A percentile compares a stretch with the other conserved stretches of the same genome.
phyloP scores from a whole-genome alignment of 257 asterid genomes.

The Verbena officinalis region DNA sequence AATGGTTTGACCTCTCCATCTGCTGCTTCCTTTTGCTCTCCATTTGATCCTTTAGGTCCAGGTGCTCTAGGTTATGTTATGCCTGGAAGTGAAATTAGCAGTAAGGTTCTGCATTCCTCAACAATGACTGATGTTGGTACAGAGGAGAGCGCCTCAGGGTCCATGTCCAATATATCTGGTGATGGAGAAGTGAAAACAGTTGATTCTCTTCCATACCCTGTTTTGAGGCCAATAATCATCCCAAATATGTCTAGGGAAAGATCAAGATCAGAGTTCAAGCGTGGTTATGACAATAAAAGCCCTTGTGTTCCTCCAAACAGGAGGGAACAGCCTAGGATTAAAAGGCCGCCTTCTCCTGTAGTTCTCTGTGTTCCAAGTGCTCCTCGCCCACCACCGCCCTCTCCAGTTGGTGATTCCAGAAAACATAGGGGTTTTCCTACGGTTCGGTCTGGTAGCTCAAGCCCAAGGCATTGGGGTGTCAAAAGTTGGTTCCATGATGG shows the following conservation, averaged over 20 bases:
- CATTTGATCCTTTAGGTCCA: constrained; percentile 84
- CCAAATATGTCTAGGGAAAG: constrained; percentile 94
- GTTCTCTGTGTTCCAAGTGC: constrained; percentile 98
- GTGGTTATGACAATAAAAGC: constrained; percentile 83
- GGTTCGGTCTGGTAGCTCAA: constrained; percentile 98
- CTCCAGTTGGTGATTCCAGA: constrained; percentile 91
- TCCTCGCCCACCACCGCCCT: constrained; percentile 97
- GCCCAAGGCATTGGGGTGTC: constrained; percentile 99
- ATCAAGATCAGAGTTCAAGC: constrained; percentile 84
- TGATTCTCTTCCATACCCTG: constrained; percentile 92
- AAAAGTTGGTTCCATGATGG: constrained; percentile 98
- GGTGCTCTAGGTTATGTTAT: constrained; percentile 89
- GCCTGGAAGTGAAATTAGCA: constrained; percentile 82
- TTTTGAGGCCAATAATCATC: constrained; percentile 92
- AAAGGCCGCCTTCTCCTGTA: constrained; percentile 99
- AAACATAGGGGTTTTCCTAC: constrained; percentile 92
- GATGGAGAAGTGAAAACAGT: constrained; percentile 75
- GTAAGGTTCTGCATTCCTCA: constrained; percentile 82
- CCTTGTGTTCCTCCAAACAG: constrained; percentile 93
- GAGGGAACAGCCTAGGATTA: constrained; percentile 86
- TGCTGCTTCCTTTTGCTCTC: constrained; percentile 91
- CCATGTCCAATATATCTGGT: constrained; percentile 62
- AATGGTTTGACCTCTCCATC: constrained; percentile 98
- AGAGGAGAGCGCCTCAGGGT: constrained; percentile 77
- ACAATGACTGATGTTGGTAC: constrained; percentile 65